These are phyloP conservation scores for Dendrobium catenatum DNA, from an alignment of 106 monocot genomes.

Conservation along the genomic window DNA sequence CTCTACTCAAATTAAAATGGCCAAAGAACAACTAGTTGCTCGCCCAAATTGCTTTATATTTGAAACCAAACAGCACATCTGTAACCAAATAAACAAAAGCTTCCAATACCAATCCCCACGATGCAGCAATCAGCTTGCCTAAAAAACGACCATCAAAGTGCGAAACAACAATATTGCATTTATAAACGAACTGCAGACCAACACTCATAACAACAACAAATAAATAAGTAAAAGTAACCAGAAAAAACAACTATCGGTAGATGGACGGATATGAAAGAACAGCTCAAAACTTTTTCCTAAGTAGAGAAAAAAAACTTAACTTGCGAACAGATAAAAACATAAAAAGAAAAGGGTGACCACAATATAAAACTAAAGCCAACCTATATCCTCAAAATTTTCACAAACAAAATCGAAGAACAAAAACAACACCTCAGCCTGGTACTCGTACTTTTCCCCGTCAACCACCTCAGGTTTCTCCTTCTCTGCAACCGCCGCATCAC, in stretches of 20 bases:
- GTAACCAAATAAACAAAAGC: not conserved
- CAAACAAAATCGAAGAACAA: not conserved
- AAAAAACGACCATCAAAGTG: too few relatives aligned
- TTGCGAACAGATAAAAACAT: not conserved
- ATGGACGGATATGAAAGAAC: too few relatives aligned
- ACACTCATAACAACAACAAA: not conserved
- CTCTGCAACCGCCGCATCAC: conserved; percentile 79
- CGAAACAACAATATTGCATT: not conserved
- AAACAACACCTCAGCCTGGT: conserved; percentile 81
- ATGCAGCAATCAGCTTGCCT: not conserved
- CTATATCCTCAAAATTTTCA: not conserved
- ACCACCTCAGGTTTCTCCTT: conserved; percentile 49
- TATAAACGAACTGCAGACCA: not conserved
- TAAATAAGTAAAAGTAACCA: not conserved
- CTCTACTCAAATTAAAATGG: not conserved
- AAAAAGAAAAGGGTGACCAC: not conserved
- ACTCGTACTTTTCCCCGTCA: conserved; percentile 84
- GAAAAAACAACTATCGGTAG: not conserved
- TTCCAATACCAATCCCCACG: not conserved
- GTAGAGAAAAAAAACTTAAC: not conserved
- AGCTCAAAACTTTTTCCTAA: too few relatives aligned
- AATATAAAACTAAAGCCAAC: not conserved
- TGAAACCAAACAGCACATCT: not conserved
- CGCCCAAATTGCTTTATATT: not conserved
- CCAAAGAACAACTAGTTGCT: not conserved